Percentiles rank a stretch among this genome's conserved stretches.
These are phyloP conservation scores for Coniella vitis DNA, from an alignment of 2,329 filamentous ascomycete species.

Conservation along the genomic window DNA sequence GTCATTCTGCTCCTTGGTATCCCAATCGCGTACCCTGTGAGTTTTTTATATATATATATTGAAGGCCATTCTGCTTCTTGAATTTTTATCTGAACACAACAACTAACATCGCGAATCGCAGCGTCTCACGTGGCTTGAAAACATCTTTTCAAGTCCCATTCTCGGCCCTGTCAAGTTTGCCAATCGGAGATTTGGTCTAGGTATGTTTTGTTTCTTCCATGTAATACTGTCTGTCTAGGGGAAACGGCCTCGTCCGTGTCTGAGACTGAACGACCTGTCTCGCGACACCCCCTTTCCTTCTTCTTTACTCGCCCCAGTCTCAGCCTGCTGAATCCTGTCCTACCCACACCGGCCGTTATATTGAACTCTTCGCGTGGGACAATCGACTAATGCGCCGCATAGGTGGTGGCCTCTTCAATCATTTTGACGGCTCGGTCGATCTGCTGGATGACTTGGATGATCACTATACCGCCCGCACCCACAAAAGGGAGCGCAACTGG, in stretches of 20 bases:
- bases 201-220: slow-evolving; percentile 24
- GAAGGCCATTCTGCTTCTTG: too few relatives aligned
- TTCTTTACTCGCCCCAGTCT: not conserved
- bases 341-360: not conserved
- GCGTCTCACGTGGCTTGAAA: slow-evolving; percentile 94
- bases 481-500: slow-evolving; percentile 79
- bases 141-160: slow-evolving; percentile 77
- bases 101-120: slow-evolving; percentile 31
- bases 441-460: slow-evolving; percentile 90
- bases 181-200: slow-evolving; percentile 82
- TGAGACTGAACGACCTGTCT: not conserved
- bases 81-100: too few relatives aligned
- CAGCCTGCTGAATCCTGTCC: not conserved
- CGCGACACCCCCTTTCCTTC: too few relatives aligned
- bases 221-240: not conserved
- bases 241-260: not conserved
- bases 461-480: slow-evolving; percentile 87
- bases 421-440: slow-evolving; percentile 90
- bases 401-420: slow-evolving; percentile 81
- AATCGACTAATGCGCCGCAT: slow-evolving; percentile 11
- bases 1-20: slow-evolving; percentile 83
- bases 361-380: not conserved
- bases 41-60: too few relatives aligned
- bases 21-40: slow-evolving; percentile 73
- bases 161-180: slow-evolving; percentile 85